Percentiles rank a stretch among this genome's conserved stretches.
phyloP scores from a whole-genome alignment of 768 basidiomycete genomes.

The Tylopilus sp. region DNA sequence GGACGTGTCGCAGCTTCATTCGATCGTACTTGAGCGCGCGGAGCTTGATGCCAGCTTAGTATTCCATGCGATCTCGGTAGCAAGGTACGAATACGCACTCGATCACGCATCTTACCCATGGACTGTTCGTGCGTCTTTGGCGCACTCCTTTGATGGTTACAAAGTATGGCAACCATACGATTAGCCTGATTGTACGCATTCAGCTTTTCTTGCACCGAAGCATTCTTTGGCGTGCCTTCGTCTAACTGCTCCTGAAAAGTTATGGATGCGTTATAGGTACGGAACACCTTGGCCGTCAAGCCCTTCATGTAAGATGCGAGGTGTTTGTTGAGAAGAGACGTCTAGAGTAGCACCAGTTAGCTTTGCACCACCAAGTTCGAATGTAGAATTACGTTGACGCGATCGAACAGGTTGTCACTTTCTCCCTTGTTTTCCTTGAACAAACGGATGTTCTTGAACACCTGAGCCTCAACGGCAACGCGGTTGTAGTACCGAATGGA shows the following conservation, averaged over 20 bases:
- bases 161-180: slow-evolving; percentile 93
- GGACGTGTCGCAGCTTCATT: slow-evolving; percentile 90
- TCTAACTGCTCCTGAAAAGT: slow-evolving; percentile 93
- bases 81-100: slow-evolving; percentile 51
- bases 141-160: slow-evolving; percentile 96
- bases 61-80: not conserved
- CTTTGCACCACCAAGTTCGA: not conserved
- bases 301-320: slow-evolving; percentile 94
- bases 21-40: slow-evolving; percentile 92
- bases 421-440: slow-evolving; percentile 94
- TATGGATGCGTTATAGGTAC: slow-evolving; percentile 98
- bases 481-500: slow-evolving; percentile 96
- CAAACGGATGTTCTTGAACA: slow-evolving; percentile 97
- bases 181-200: slow-evolving; percentile 98
- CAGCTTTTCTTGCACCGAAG: slow-evolving; percentile 90
- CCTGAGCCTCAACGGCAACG: slow-evolving; percentile 83
- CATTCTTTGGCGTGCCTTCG: slow-evolving; percentile 61
- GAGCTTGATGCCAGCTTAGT: slow-evolving; percentile 48
- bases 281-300: slow-evolving; percentile 98
- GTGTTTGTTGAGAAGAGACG: slow-evolving; percentile 85
- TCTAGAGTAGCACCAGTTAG: slow-evolving; percentile 45
- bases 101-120: slow-evolving; percentile 92
- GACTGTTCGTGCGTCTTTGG: slow-evolving; percentile 91
- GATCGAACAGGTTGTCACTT: slow-evolving; percentile 89
- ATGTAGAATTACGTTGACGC: slow-evolving; percentile 64